A percentile compares a stretch with the other conserved stretches of the same genome.
Evolutionary conservation across 768 basidiomycete genomes (phyloP).

Genomic region (Psilocybe sp.): DNA sequence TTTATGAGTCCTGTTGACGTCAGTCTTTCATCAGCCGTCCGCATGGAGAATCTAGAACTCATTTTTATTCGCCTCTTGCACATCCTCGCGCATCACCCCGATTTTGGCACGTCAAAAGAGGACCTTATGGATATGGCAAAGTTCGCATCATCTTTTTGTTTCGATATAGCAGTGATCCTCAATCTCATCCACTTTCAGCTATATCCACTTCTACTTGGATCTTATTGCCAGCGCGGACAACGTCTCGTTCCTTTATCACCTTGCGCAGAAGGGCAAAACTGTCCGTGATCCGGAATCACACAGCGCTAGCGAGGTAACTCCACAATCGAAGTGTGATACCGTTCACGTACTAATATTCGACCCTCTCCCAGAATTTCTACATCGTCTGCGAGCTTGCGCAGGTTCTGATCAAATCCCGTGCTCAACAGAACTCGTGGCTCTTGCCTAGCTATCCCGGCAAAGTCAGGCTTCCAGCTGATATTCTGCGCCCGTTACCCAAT

Average conservation of each 20-base stretch:
- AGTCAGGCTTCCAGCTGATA: constrained; percentile 76
- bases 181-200: constrained; percentile 44
- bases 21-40: constrained; percentile 36
- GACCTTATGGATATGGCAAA: constrained; percentile 77
- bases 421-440: constrained; percentile 66
- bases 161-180: constrained; percentile 1
- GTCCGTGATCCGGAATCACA: constrained; percentile 77
- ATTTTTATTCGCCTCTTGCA: constrained; percentile 86
- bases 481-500: constrained; percentile 69
- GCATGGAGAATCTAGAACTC: constrained; percentile 71
- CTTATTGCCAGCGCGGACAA: constrained; percentile 78
- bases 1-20: background rate
- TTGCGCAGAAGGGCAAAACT: constrained; percentile 82
- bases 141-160: constrained; percentile 40
- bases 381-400: constrained; percentile 86
- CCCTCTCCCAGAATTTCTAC: constrained; percentile 71
- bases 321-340: background rate
- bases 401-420: constrained; percentile 74
- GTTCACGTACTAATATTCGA: background rate
- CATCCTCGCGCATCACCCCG: constrained; percentile 91
- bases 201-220: constrained; percentile 86
- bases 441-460: constrained; percentile 80
- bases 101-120: constrained; percentile 69
- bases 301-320: constrained; percentile 62
- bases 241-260: constrained; percentile 76